Evolutionary conservation across 2,329 filamentous ascomycete species (phyloP).

Genomic region (Juglanconis sp.): DNA sequence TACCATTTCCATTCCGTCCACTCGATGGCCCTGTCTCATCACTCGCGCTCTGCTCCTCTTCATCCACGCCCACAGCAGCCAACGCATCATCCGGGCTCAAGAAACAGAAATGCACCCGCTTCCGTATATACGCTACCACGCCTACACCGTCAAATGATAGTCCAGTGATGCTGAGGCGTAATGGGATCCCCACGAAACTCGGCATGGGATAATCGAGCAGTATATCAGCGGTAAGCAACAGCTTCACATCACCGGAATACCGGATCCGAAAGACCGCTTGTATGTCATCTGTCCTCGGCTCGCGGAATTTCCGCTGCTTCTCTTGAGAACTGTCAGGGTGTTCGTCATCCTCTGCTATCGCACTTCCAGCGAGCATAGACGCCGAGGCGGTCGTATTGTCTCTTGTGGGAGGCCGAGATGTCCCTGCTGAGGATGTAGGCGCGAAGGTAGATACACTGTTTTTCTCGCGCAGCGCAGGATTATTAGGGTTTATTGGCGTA

Average conservation of each 20-base stretch:
- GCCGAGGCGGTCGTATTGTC: constrained; percentile 36
- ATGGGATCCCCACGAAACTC: constrained; percentile 91
- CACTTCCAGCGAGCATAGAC: constrained; percentile 30
- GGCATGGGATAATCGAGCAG: constrained; percentile 97
- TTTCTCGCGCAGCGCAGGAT: constrained; percentile 48
- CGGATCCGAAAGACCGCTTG: constrained; percentile 89
- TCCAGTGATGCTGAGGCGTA: constrained; percentile 93
- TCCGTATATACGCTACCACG: constrained; percentile 85
- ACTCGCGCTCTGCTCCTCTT: constrained; percentile 26
- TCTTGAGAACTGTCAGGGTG: constrained; percentile 24
- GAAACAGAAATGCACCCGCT: constrained; percentile 89
- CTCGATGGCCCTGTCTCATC: constrained; percentile 22
- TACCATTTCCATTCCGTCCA: constrained; percentile 38
- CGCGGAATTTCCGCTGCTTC: constrained; percentile 48
- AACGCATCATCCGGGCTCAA: constrained; percentile 87
- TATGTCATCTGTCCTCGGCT: constrained; percentile 79
- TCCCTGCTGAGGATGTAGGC: constrained; percentile 46
- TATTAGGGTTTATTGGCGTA: constrained; percentile 13
- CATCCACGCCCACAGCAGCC: constrained; percentile 59
- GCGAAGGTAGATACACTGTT: constrained; percentile 61
- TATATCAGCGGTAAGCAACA: constrained; percentile 91
- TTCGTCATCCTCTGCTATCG: constrained; percentile 37
- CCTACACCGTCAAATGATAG: constrained; percentile 93
- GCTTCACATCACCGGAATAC: constrained; percentile 81
- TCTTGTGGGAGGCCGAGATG: constrained; percentile 56